These are phyloP conservation scores for Bruguiera gymnorhiza DNA, from an alignment of 345 rosid genomes.

Conservation along the genomic window DNA sequence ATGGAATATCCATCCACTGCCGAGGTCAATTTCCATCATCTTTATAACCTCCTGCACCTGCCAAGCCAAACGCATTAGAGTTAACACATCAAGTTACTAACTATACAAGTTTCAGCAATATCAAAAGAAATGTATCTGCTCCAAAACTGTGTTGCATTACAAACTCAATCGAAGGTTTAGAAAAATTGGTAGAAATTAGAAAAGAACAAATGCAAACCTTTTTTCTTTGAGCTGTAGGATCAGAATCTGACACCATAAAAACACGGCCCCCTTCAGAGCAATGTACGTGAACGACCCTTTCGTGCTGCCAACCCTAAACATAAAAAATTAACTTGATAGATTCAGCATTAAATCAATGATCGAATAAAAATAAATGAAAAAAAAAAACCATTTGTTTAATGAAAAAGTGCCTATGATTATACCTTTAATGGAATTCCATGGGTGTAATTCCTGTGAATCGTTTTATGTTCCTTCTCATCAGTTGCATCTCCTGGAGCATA, in stretches of 20 bases:
- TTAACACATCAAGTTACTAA: neutral
- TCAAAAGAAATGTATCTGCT: neutral
- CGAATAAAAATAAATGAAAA: neutral
- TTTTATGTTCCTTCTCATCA: slow-evolving; percentile 72
- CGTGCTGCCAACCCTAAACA: slow-evolving; percentile 60
- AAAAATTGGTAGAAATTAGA: too few relatives aligned
- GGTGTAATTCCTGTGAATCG: slow-evolving; percentile 60
- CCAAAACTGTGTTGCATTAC: neutral
- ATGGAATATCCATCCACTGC: slow-evolving; percentile 75
- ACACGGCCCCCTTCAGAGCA: slow-evolving; percentile 39
- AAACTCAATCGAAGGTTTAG: neutral
- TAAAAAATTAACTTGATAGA: too few relatives aligned
- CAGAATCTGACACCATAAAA: slow-evolving; percentile 50
- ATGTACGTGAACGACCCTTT: slow-evolving; percentile 48
- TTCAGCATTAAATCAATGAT: too few relatives aligned
- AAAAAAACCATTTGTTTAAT: neutral
- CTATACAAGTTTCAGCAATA: neutral
- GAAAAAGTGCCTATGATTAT: neutral
- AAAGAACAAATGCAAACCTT: slow-evolving; percentile 45
- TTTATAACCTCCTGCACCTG: slow-evolving; percentile 74
- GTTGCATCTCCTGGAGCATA: slow-evolving; percentile 68
- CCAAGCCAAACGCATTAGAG: slow-evolving; percentile 18
- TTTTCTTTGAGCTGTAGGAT: slow-evolving; percentile 51
- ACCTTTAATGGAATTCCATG: slow-evolving; percentile 79
- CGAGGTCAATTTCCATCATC: slow-evolving; percentile 83